Evolutionary conservation across 1,284 basidiomycete species (phyloP), one percentile per base, ranked within the genome.

Genomic region (Ustilago bromivora): DNA sequence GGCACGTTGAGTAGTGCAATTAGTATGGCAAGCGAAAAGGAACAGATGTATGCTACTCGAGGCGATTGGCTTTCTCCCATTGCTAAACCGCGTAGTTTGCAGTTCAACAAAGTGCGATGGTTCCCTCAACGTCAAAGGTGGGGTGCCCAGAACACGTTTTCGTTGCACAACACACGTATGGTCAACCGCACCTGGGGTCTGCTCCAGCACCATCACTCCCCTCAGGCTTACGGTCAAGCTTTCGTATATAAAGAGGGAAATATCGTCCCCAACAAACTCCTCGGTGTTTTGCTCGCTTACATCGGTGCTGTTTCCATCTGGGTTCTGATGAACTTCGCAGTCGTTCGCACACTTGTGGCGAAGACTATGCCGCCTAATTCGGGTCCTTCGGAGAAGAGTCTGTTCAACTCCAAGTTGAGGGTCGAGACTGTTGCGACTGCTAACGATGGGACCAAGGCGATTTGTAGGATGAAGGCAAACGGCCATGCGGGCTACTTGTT

Each of bases 401-500:
- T 72, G 4, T 12, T 23, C 28, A 34, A 61, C 31, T 36, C 40
- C 19, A 72, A 28, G 31, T 41, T 71, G 34, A 36, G 68, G 19
- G 51, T 76, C n/a, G 66, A 78, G 35, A 73, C 38, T 87, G 89
- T 28, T 84, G 88, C 57, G 83, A 87, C 17, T 86, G 88, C 8
- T 88, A 88, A 5, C 87, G 89, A 19, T 87, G 90, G n/a, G 3
- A 63, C 71, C 8, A 47, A 66, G 46, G 88, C 89, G 57, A 89
- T 92, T 35, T 91, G 92, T 74, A 91, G 89, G 1, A 89, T 89
- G 40, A 86, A 91, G 59, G 91, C 90, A 1, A 88, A 90, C 51
- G 93, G 93, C n/a, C 93, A 95, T 82, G 92, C 93, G 4, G 93
- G 94, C 3, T 94, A 95, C 86, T 85, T 89, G 17, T 87, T 91